These are phyloP conservation scores for Cytospora leucostoma DNA, from an alignment of 2,329 filamentous ascomycete species.

Conservation along the genomic window DNA sequence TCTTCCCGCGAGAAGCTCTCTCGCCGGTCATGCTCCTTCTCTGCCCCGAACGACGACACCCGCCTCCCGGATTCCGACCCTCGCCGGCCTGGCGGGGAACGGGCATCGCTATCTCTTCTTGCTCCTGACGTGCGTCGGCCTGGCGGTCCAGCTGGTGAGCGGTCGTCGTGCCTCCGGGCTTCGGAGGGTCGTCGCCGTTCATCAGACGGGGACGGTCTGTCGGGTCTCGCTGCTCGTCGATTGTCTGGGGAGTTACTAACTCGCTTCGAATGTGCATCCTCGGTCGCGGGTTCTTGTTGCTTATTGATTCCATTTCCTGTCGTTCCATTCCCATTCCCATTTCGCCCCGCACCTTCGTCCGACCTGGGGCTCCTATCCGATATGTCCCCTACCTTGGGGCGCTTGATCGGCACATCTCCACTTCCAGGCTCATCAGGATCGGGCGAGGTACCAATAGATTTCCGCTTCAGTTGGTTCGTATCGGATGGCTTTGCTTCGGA, in stretches of 20 bases:
- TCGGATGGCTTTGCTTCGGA: slow-evolving; percentile 5
- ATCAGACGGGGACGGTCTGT: slow-evolving; percentile 1
- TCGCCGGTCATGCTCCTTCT: slow-evolving; percentile 38
- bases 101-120: slow-evolving; percentile 3
- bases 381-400: slow-evolving; percentile 7
- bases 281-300: neutral
- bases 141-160: slow-evolving; percentile 9
- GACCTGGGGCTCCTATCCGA: neutral
- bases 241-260: neutral
- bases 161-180: neutral
- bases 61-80: slow-evolving; percentile 24
- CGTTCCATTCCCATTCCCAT: neutral
- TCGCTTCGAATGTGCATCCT: neutral
- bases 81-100: slow-evolving; percentile 1
- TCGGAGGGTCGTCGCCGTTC: slow-evolving; percentile 8
- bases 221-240: neutral
- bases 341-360: neutral
- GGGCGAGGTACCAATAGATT: slow-evolving; percentile 20
- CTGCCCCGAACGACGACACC: slow-evolving; percentile 11
- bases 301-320: neutral
- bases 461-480: slow-evolving; percentile 24
- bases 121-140: slow-evolving; percentile 2
- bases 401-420: slow-evolving; percentile 23
- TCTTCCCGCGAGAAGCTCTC: slow-evolving; percentile 65
- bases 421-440: slow-evolving; percentile 6